Conservation (phyloP, 306 rosid genomes). For the Alnus rubra region DNA sequence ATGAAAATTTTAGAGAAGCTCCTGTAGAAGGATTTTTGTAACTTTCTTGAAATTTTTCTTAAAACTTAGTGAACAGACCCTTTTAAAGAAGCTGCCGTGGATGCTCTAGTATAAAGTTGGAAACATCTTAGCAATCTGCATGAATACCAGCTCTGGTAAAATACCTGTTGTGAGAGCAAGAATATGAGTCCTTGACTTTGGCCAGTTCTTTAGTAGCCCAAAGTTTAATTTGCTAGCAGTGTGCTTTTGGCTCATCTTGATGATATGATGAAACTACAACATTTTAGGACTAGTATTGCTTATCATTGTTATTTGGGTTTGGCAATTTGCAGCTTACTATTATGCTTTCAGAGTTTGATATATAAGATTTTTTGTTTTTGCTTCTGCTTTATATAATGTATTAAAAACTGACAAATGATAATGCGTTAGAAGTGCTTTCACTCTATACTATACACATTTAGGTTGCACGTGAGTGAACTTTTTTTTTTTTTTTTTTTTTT, state of each 20-base stretch:
- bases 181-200: neutral
- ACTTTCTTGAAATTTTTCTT: no score
- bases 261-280: neutral
- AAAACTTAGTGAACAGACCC: no score
- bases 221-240: neutral
- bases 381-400: neutral
- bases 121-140: neutral
- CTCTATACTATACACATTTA: neutral
- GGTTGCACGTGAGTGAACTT: neutral
- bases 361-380: neutral
- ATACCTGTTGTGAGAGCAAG: neutral
- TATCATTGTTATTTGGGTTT: neutral
- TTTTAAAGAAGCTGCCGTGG: no score
- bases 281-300: neutral
- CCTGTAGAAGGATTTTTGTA: no score
- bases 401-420: neutral
- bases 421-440: neutral
- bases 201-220: neutral
- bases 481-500: neutral
- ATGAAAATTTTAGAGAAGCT: no score
- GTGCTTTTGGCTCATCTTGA: neutral
- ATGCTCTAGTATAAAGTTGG: constrained; percentile 14
- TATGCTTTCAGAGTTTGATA: neutral
- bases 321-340: neutral
- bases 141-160: neutral